A percentile compares a stretch with the other conserved stretches of the same genome.
Conservation (phyloP, 1,284 basidiomycete species). For the Agroathelia rolfsii region DNA sequence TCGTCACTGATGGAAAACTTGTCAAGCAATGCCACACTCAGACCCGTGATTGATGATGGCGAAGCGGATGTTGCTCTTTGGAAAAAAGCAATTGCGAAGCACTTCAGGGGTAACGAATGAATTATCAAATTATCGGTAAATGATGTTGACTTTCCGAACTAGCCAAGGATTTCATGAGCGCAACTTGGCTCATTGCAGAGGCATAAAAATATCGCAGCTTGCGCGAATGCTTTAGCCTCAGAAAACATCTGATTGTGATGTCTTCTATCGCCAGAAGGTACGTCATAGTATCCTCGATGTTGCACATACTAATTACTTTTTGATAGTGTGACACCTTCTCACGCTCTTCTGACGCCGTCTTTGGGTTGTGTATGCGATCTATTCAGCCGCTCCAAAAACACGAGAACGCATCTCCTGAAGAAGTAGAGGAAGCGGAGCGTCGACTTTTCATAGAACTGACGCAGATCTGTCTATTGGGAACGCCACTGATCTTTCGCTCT, state of each 20-base stretch:
- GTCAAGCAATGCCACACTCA: constrained; percentile 68
- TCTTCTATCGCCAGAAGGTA: constrained; percentile 87
- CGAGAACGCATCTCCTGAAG: constrained; percentile 40
- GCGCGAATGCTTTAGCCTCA: constrained; percentile 91
- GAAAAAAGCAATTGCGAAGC: constrained; percentile 95
- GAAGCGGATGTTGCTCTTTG: constrained; percentile 93
- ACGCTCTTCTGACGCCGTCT: constrained; percentile 86
- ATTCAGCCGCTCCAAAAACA: constrained; percentile 73
- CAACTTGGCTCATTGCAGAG: constrained; percentile 93
- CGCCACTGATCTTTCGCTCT: constrained; percentile 84
- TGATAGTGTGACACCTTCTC: constrained; percentile 96
- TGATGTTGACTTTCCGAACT: too few relatives aligned
- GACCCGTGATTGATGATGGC: constrained; percentile 85
- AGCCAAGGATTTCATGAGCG: constrained; percentile 95
- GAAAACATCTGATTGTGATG: constrained; percentile 85
- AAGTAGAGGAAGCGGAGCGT: constrained; percentile 70
- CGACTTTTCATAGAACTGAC: constrained; percentile 92
- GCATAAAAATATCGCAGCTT: constrained; percentile 97
- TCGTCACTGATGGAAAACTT: constrained; percentile 75
- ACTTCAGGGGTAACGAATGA: constrained; percentile 64
- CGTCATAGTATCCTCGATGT: constrained; percentile 5
- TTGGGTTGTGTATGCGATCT: constrained; percentile 90
- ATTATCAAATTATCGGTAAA: background rate
- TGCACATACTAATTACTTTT: constrained; percentile 12
- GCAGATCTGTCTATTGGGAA: constrained; percentile 96